Evolutionary conservation across 257 asterid genomes (phyloP), one percentile per base, ranked within the genome.

Genomic region (Ilex aquifolium): DNA sequence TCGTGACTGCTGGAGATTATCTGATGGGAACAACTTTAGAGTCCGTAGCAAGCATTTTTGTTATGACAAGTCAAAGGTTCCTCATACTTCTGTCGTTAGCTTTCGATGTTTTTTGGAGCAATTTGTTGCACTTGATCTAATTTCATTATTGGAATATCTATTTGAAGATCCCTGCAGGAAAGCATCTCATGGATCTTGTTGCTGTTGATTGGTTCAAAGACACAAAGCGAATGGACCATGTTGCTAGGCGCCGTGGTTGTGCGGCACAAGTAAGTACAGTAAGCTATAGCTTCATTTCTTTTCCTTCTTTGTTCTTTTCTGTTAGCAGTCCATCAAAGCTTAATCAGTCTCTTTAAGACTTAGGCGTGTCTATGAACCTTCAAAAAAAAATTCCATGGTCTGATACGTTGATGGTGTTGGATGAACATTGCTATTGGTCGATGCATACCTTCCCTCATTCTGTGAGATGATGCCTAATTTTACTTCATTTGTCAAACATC

Each of bases 121-220:
- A 36, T 11, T 64, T 51, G 50, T 54, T 63, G 44, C 10, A 48
- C 55, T 63, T 61, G 61, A 66, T 70, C 60, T 79, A 57, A 56
- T 73, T 53, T 64, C 61, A 53, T 66, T 68, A 16, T 59, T 76
- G 76, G 77, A 17, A 60, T 67, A 36, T 36, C 65, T 54, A 59
- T 64, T 75, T 71, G 68, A 73, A 93, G 99, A 80, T 83, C 72
- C 79, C 95, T 72, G 97, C 96, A 54, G 99, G 97, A 57, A 88
- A 90, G 75, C 95, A 85, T 68, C 74, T 86, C 40, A 87, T 90
- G 99, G 99, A 93, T 76, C 97, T 93, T 68, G 96, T 93, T 57
- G 97, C 97, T 13, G 97, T 87, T 17, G 99, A 93, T 67, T 93
- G 96, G 97, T 77, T 90, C 73, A 93, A 90, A 83, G 97, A 93